Base-by-base conservation (phyloP, 306 rosid genomes). In the Malus asiatica region DNA sequence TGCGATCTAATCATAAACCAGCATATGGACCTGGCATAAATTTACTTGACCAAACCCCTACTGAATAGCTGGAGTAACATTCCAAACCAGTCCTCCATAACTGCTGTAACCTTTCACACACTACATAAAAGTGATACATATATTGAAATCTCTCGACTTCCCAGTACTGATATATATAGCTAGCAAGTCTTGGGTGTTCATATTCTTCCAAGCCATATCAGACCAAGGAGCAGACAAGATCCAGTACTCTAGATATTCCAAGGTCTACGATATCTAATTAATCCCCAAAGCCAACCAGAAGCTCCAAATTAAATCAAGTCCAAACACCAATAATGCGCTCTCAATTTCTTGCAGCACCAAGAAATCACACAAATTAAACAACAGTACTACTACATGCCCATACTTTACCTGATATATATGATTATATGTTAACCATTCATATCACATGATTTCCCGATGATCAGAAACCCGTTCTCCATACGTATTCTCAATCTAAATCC, bases 331-430 rank as follows among this genome's bases (percentile, higher is more conserved):
- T 57, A 22, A 48, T 48, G 55, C 55, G 6, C 55, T 48, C 8
- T 16, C 20, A 48, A 48, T 48, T 18, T 48, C 20, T 48, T 15
- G 55, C 55, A 48, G 16, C 55, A 48, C 55, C 55, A 48, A 48
- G 55, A 42, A 30, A 69, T 23, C 73, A 65, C 74, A 74, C 51
- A 79, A 48, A 48, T 5, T 48, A 66, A 65, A 79, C 77, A 29
- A 27, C 61, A 4, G 30, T 51, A 29, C 46, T 65, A 9, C 30
- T 22, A 18, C 20, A 48, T 58, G 16, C 63, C 70, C 72, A 25
- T 68, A 40, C 44, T 35, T 35, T 35, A 40, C 44, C 44, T 40
- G 44, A 40, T 40, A 40, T 2, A 9, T 40, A 40, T 40, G 44
- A 40, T 8, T 8, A 40, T 40, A 40, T 40, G 44, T 40, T 40